These are phyloP conservation scores for Rhododendron griersonianum DNA, from an alignment of 148 eudicot species.

Conservation along the genomic window DNA sequence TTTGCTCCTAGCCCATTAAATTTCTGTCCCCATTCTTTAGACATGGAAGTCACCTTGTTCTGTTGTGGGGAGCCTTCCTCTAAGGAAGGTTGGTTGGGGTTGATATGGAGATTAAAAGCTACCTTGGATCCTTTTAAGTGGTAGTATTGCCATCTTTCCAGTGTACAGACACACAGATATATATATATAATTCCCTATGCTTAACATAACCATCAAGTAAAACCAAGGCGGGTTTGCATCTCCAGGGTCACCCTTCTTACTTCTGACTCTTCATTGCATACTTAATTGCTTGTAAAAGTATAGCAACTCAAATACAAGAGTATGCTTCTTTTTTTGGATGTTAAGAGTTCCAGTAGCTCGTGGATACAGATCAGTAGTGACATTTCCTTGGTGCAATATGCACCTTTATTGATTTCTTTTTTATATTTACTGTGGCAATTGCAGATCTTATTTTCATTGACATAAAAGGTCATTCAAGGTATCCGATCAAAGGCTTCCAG, in stretches of 20 bases:
- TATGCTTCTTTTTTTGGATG: neutral
- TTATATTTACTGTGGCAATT: neutral
- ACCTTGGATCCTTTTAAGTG: neutral
- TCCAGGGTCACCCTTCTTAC: neutral
- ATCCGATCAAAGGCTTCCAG: neutral
- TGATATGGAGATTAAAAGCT: neutral
- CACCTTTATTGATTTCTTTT: neutral
- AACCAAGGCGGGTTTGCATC: neutral
- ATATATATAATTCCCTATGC: neutral
- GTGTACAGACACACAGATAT: neutral
- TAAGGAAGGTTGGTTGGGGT: neutral
- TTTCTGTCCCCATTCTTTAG: neutral
- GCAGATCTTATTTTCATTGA: neutral
- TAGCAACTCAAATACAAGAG: neutral
- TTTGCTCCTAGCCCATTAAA: neutral
- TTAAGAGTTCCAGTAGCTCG: neutral
- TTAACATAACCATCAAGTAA: neutral
- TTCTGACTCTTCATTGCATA: neutral
- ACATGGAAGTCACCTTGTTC: neutral
- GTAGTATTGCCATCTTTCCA: neutral
- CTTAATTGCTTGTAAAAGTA: neutral
- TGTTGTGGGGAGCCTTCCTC: neutral
- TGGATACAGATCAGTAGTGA: neutral
- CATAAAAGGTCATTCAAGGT: neutral
- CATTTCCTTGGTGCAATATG: neutral